Evolutionary conservation across 2,329 filamentous ascomycete genomes (phyloP).

Genomic region (Verticillium tricorpus): DNA sequence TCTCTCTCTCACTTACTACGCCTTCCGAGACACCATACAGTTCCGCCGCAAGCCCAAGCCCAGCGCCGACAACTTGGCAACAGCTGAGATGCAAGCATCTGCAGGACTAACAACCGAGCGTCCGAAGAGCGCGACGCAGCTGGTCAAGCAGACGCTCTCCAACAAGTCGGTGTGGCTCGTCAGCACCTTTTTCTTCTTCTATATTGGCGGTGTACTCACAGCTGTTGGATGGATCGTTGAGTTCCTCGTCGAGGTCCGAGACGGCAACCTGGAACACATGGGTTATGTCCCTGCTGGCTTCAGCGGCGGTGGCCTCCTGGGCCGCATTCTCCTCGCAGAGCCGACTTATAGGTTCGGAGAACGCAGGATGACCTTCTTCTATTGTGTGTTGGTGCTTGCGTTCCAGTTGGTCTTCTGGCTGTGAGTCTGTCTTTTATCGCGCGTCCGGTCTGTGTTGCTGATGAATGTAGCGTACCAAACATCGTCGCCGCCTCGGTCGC

Average conservation of each 20-base stretch:
- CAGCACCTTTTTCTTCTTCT: constrained; percentile 61
- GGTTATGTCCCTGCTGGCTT: constrained; percentile 60
- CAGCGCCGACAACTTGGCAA: not conserved
- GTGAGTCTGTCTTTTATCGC: constrained; percentile 20
- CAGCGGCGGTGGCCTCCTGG: constrained; percentile 53
- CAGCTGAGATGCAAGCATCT: not conserved
- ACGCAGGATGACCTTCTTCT: constrained; percentile 51
- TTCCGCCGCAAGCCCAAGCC: constrained; percentile 8
- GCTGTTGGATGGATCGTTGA: constrained; percentile 61
- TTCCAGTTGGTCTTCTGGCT: constrained; percentile 59
- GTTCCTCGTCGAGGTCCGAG: constrained; percentile 56
- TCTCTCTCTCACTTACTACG: constrained; percentile 36
- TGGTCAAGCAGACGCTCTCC: constrained; percentile 40
- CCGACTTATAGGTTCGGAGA: constrained; percentile 56
- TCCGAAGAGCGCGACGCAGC: constrained; percentile 22
- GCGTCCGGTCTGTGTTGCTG: not conserved
- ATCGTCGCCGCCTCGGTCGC: constrained; percentile 47
- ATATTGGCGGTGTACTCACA: constrained; percentile 51
- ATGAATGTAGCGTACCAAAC: constrained; percentile 29
- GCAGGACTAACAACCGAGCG: constrained; percentile 12
- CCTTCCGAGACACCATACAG: constrained; percentile 44
- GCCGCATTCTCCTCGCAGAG: constrained; percentile 52
- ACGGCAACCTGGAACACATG: constrained; percentile 50
- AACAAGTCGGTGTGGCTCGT: constrained; percentile 51
- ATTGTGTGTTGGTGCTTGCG: constrained; percentile 44